Evolutionary conservation across 176 grass and related monocot species (phyloP).

Genomic region (Carex cristatella): DNA sequence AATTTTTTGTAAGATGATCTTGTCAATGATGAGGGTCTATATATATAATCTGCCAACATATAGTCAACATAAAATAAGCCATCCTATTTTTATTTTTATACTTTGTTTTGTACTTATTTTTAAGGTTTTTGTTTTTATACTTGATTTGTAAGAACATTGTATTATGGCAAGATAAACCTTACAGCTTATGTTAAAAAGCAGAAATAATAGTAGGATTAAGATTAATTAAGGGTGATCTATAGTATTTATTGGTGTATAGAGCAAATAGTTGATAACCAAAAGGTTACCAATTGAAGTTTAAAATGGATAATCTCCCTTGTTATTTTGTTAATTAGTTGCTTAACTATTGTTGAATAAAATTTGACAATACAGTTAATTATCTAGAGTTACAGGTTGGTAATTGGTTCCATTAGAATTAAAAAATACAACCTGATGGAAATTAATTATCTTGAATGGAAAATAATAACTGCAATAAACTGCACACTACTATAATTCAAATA

Average conservation of each 20-base stretch:
- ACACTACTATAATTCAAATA: background rate
- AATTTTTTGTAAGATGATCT: slow-evolving; percentile 3
- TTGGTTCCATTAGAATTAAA: background rate
- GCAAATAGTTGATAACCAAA: background rate
- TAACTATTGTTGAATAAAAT: background rate
- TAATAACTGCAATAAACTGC: background rate
- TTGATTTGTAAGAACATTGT: background rate
- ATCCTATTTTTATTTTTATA: background rate
- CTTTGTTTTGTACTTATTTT: background rate
- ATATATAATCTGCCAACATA: background rate
- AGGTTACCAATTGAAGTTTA: background rate
- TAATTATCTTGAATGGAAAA: background rate
- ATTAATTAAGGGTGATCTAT: background rate
- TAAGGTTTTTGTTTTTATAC: background rate
- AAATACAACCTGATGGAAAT: background rate
- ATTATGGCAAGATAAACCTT: background rate
- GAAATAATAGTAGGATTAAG: background rate
- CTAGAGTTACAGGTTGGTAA: background rate
- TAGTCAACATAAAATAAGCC: too few relatives aligned
- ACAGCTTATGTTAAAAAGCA: background rate
- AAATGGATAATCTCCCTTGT: background rate
- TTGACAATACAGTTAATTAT: background rate
- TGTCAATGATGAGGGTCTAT: background rate
- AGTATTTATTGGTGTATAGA: background rate
- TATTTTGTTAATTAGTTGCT: background rate